Base-by-base conservation (phyloP, 2,329 filamentous ascomycete species). In the Penicillium sumatraense region DNA sequence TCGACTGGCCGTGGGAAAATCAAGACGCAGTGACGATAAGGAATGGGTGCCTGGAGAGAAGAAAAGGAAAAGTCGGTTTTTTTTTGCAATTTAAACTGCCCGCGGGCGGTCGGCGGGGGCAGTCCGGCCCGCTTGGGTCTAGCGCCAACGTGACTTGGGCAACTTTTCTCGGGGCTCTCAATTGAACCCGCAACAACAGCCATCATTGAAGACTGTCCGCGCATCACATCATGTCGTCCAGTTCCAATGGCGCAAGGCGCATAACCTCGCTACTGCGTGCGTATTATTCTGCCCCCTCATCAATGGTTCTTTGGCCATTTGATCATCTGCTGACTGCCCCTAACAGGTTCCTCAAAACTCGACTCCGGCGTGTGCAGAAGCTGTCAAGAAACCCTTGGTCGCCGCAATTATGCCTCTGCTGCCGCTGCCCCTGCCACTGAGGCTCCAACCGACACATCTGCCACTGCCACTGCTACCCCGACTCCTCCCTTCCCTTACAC, bases 21-120 rank as follows among this genome's bases (percentile, higher is more conserved):
- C 79, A 70, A 81, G 81, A 81, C 84, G 81, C 87, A 85, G 87
- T 92, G 91, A 93, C 85, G 93, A 96, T 97, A 97, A 96, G 93
- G 91, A 88, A 85, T 83, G 77, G 80, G 85, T 89, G 90, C 89
- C 89, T 81, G 80, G 75, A 73, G 74, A 66, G 70, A 76, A 66
- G 76, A 69, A 63, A 72, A 71, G 72, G 66, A 66, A 61, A 54
- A 55, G 54, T 51, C 63, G 65, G 62, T 36, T 42, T 57, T 52
- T 54, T 62, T 63, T 67, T n/a, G 20, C 16, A 24, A 24, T 42
- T 61, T 62, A 61, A 58, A 58, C 51, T 70, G 68, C 20, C 70
- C 64, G 1, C n/a, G 23, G 42, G 42, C 42, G 42, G 42, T 46
- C 65, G 71, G 68, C 11, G 5, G 29, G 29, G 29, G 29, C 29